phyloP scores from a whole-genome alignment of 176 grass and related monocot genomes.

The Bonia amplexicaulis region DNA sequence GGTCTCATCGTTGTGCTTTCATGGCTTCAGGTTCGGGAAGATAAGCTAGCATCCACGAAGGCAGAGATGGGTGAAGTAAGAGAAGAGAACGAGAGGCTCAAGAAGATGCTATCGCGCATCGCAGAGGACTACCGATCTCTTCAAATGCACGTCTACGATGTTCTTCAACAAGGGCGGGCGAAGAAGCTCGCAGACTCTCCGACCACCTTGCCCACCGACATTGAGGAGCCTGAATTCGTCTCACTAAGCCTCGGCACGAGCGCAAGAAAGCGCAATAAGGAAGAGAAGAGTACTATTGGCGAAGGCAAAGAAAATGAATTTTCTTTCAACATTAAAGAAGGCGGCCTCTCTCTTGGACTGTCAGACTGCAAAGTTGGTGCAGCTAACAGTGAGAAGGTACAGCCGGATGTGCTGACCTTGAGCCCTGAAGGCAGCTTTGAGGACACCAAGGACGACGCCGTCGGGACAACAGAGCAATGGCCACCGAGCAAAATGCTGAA shows the following conservation, averaged over 20 bases:
- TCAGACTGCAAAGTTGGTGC: conserved; percentile 33
- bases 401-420: conserved; percentile 24
- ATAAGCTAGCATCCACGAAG: conserved; percentile 56
- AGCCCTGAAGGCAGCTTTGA: conserved; percentile 64
- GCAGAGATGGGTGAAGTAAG: conserved; percentile 70
- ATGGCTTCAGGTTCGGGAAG: conserved; percentile 30
- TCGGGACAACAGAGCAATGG: conserved; percentile 34
- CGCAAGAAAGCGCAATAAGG: conserved; percentile 31
- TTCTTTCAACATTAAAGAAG: conserved; percentile 21
- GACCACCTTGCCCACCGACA: neutral
- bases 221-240: conserved; percentile 42
- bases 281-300: conserved; percentile 4
- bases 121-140: conserved; percentile 65
- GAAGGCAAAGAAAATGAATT: conserved; percentile 25
- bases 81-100: conserved; percentile 85
- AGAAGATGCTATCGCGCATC: conserved; percentile 43
- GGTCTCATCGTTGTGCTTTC: neutral
- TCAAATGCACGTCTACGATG: conserved; percentile 43
- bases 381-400: conserved; percentile 16
- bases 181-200: conserved; percentile 12
- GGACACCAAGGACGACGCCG: conserved; percentile 28
- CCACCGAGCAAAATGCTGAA: conserved; percentile 42
- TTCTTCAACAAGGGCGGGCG: conserved; percentile 34
- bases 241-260: conserved; percentile 50
- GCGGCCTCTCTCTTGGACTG: conserved; percentile 47